Base-by-base conservation (phyloP, 2,329 filamentous ascomycete species). In the Aspergillus sp. region DNA sequence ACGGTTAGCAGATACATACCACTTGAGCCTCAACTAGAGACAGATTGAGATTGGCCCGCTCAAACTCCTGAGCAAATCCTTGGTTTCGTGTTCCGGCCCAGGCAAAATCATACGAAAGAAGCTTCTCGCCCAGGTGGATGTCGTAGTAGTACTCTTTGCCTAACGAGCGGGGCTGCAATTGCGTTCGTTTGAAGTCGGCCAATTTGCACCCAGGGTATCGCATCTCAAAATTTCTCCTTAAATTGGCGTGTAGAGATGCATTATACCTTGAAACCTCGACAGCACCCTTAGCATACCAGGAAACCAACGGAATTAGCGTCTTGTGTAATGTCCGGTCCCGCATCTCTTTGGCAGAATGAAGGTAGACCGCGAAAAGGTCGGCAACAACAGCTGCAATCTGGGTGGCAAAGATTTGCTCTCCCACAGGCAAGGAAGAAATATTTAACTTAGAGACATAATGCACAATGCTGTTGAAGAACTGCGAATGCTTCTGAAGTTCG, bases 11-110 rank as follows among this genome's bases (percentile, higher is more conserved):
- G 26, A 46, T 53, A 73, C 88, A 77, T 81, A 91, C 88, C 65
- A 95, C 88, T 78, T 99, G 92, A 24, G 94, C 91, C 73, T 98
- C 92, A 36, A 99, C 92, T 36, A 96, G 81, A 24, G 93, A 96
- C 55, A 99, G 75, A 74, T 99, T 98, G 63, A 90, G 80, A 74
- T 99, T 99, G 47, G 94, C 95, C 61, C 87, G 87, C 69, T 88
- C 85, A 77, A 99, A 89, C 72, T 99, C 95, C 52, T 85, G 84
- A 62, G 85, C 84, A 76, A 96, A 96, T 0, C 93, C 93, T 68
- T 89, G 85, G 56, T 86, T 84, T 65, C 80, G 82, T 65, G 59
- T 75, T 49, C 89, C 89, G 55, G 80, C 80, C 95, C 95, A 99
- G 45, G 88, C 87, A 57, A 86, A 82, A 73, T 96, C 90, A 69